phyloP scores from a whole-genome alignment of 805 yeast species.

The Candida berthetii region DNA sequence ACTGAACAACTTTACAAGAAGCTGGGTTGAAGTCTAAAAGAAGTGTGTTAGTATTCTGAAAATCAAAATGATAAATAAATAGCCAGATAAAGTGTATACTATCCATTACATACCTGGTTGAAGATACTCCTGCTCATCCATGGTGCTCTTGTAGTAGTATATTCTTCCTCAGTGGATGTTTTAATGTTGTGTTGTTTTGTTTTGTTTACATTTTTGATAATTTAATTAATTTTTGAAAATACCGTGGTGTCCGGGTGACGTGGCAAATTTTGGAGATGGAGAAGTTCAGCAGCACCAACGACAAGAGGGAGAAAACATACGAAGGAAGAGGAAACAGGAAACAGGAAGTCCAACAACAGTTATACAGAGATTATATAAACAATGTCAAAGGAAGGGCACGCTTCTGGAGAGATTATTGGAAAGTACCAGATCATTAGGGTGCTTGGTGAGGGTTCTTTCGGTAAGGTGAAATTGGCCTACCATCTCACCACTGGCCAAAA shows the following conservation, averaged over 20 bases:
- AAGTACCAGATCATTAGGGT: slow-evolving; percentile 91
- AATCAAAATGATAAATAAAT: no score
- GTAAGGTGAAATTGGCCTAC: slow-evolving; percentile 88
- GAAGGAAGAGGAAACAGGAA: no score
- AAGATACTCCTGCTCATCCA: background rate
- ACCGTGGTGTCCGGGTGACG: background rate
- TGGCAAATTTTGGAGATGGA: background rate
- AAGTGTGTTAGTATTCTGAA: background rate
- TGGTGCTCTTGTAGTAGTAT: background rate
- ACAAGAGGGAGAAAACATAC: no score
- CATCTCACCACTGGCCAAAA: slow-evolving; percentile 87
- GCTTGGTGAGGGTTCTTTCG: slow-evolving; percentile 94
- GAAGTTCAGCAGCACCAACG: no score
- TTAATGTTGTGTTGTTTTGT: background rate
- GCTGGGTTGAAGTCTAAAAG: slow-evolving; percentile 60
- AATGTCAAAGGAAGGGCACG: slow-evolving; percentile 3
- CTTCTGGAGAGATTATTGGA: slow-evolving; percentile 57
- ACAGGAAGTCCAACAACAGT: no score
- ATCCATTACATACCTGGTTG: background rate
- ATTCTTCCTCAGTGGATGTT: background rate
- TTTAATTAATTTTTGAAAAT: background rate
- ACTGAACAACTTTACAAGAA: slow-evolving; percentile 57
- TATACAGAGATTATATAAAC: no score
- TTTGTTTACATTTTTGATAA: background rate
- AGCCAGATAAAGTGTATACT: no score